Conservation (phyloP, 2,329 filamentous ascomycete genomes). For the Colletotrichum limetticola region DNA sequence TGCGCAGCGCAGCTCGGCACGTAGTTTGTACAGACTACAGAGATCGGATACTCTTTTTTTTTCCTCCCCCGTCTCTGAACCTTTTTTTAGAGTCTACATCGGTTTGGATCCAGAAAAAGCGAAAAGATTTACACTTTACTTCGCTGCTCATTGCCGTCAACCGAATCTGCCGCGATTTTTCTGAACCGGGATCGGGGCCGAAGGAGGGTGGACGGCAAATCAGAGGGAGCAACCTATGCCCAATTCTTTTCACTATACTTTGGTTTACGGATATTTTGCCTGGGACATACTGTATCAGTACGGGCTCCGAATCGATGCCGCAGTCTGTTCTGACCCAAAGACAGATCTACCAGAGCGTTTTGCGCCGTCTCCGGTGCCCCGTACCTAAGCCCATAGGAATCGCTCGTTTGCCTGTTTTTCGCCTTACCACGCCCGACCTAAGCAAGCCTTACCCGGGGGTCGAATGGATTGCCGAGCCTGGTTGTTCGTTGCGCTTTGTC, state of each 20-base stretch:
- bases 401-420: background rate
- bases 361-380: conserved; percentile 2
- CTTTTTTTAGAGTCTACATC: conserved; percentile 5
- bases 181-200: conserved; percentile 9
- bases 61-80: background rate
- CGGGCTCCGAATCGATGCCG: background rate
- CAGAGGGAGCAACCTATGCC: background rate
- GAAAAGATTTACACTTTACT: background rate
- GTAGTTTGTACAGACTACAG: background rate
- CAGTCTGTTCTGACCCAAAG: conserved; percentile 19
- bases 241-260: background rate
- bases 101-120: background rate
- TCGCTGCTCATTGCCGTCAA: background rate
- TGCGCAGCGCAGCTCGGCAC: background rate
- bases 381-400: conserved; percentile 18
- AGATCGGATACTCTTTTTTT: background rate
- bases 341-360: conserved; percentile 13
- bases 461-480: conserved; percentile 9
- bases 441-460: conserved; percentile 20
- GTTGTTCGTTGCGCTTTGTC: background rate
- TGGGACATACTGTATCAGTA: background rate
- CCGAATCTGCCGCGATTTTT: conserved; percentile 16
- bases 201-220: conserved; percentile 4
- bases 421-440: background rate
- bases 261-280: background rate